phyloP scores from a whole-genome alignment of 1,284 basidiomycete genomes.

The Trichosporon sp. region DNA sequence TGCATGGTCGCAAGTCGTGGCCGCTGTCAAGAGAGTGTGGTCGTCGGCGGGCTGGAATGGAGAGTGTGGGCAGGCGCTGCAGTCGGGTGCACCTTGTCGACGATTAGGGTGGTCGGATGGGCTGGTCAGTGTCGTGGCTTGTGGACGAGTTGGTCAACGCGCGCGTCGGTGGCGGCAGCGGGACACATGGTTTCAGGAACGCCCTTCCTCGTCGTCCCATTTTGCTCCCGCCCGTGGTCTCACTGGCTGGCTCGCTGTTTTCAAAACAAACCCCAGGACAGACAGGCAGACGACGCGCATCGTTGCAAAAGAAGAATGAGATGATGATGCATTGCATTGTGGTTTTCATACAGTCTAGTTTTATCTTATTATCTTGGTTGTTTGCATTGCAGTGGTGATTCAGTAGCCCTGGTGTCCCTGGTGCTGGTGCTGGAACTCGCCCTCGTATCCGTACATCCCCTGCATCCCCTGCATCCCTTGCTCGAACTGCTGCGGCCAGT shows the following conservation, averaged over 20 bases:
- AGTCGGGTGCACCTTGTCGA: too few species aligned
- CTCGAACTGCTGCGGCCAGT: constrained; percentile 16
- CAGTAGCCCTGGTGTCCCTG: constrained; percentile 16
- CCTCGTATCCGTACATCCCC: constrained; percentile 25
- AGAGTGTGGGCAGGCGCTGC: not conserved
- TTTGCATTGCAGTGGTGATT: not conserved
- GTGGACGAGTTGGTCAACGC: not conserved
- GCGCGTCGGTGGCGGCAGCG: constrained; percentile 9
- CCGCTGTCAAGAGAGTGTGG: not conserved
- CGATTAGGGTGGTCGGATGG: too few species aligned
- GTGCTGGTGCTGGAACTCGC: constrained; percentile 21
- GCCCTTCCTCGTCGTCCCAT: not conserved
- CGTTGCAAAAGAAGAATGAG: not conserved
- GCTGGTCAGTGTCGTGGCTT: not conserved
- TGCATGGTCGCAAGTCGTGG: not conserved
- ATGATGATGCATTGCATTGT: not conserved
- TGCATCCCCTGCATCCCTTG: constrained; percentile 20
- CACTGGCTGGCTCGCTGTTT: not conserved
- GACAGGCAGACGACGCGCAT: too few species aligned
- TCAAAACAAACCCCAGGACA: not conserved
- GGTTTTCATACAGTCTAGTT: constrained; percentile 6
- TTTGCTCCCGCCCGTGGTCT: not conserved
- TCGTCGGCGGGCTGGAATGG: not conserved
- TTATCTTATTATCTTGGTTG: not conserved
- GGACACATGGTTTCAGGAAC: not conserved